Percentiles rank a stretch among this genome's conserved stretches.
These are phyloP conservation scores for Mortierella sp. DNA, from an alignment of 371 early-diverging fungal species.

Conservation along the genomic window DNA sequence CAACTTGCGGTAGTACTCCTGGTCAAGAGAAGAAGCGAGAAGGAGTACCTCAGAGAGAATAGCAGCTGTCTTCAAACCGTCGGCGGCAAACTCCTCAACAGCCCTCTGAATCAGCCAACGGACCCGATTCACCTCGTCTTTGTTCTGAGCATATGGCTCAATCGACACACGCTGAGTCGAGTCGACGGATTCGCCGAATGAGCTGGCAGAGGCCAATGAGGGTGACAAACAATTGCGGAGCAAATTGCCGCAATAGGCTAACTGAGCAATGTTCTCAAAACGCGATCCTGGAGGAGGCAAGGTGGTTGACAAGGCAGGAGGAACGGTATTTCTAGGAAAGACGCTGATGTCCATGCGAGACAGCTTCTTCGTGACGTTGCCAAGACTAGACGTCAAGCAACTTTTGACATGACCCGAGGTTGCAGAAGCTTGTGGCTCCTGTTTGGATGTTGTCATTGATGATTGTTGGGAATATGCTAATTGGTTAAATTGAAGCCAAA, in stretches of 20 bases:
- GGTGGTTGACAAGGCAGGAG: neutral
- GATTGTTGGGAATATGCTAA: too few species aligned
- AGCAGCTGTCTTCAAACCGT: neutral
- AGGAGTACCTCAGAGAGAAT: neutral
- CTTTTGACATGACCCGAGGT: too few species aligned
- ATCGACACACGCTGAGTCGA: neutral
- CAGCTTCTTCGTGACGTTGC: too few species aligned
- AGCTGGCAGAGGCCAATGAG: neutral
- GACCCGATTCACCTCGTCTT: neutral
- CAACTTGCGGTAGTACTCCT: neutral
- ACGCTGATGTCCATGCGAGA: neutral
- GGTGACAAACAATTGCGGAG: neutral
- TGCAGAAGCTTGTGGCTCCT: too few species aligned
- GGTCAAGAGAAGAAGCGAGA: neutral
- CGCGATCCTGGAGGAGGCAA: neutral
- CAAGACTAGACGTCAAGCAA: too few species aligned
- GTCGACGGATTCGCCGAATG: neutral
- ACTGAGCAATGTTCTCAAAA: neutral
- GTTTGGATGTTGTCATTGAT: too few species aligned
- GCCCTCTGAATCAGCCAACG: neutral
- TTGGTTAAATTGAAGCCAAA: too few species aligned
- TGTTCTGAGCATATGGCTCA: neutral
- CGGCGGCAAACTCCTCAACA: neutral
- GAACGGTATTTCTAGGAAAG: neutral
- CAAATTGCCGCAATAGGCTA: neutral